Evolutionary conservation across 352 stramenopile genomes (phyloP), one percentile per base, ranked within the genome.

Genomic region (Globisporangium irregulare): DNA sequence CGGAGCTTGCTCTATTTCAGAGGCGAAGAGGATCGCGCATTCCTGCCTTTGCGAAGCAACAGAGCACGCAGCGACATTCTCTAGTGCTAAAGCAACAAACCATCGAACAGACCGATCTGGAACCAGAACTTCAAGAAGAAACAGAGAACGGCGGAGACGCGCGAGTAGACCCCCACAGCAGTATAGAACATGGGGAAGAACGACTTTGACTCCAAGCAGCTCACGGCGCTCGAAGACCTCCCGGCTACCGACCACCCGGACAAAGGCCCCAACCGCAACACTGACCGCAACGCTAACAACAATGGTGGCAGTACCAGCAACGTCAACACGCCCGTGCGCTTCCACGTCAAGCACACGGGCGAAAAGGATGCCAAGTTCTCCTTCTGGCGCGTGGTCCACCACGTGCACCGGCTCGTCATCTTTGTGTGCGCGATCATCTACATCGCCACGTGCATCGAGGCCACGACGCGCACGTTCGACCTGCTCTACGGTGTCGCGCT

Each of bases 381-480:
- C 50, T 56, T 56, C 50, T 25, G 7, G 50, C 22, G 50, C 22
- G 20, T 56, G n/a, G 22, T 56, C 50, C 20, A 56, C 50, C 50
- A 56, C 50, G 34, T 27, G 4, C 57, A 62, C 36, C 57, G 36
- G 9, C 20, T 29, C 20, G 36, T 24, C 20, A 53, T 62, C 22
- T 46, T 62, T 24, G 57, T 46, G 2, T 24, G n/a, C 3, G 29
- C 36, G 12, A n/a, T 53, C 57, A 20, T 20, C 57, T 54, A 62
- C 57, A 53, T 62, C 57, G 36, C 20, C 8, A 53, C 43, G 34
- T 36, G 29, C 36, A 62, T 53, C 34, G 10, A 62, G 36, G 57
- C 57, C 8, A 62, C 57, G 20, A 25, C n/a, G 8, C 24, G n/a
- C 8, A 54, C 27, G 34, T 14, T 48, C 6, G 9, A 20, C 9